Evolutionary conservation across 2,329 filamentous ascomycete species (phyloP).

Genomic region (Acrocalymma vagum): DNA sequence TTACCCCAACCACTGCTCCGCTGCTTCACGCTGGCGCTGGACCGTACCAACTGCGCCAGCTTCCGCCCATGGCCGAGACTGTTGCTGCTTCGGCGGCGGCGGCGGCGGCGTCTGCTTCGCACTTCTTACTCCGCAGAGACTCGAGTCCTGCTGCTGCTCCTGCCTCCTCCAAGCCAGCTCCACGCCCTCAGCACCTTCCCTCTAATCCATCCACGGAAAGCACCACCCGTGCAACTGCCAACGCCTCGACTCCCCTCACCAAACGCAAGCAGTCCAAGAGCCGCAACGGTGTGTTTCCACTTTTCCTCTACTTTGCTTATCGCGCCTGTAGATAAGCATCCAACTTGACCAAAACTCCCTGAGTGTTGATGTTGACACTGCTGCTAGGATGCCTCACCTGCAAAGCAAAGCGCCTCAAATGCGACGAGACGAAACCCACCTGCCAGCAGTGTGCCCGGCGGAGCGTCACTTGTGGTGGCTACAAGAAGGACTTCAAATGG

Average conservation of each 20-base stretch:
- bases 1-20: constrained; percentile 9
- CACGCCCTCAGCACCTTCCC: constrained; percentile 18
- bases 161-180: constrained; percentile 7
- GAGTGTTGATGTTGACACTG: constrained; percentile 14
- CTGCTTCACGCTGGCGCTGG: constrained; percentile 24
- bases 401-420: constrained; percentile 77
- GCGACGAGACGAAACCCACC: constrained; percentile 74
- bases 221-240: constrained; percentile 26
- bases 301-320: constrained; percentile 14
- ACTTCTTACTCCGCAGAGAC: constrained; percentile 55
- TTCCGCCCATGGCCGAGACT: constrained; percentile 58
- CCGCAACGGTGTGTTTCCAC: constrained; percentile 69
- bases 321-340: constrained; percentile 20
- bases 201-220: constrained; percentile 10
- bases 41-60: constrained; percentile 15
- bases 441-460: constrained; percentile 73
- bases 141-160: constrained; percentile 10
- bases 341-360: constrained; percentile 1
- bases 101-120: constrained; percentile 65
- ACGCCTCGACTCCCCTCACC: constrained; percentile 46
- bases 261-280: constrained; percentile 80
- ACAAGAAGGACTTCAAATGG: constrained; percentile 82
- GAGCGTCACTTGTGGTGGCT: constrained; percentile 73
- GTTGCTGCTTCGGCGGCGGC: constrained; percentile 68
- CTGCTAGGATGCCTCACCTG: constrained; percentile 73